Evolutionary conservation across 2,329 filamentous ascomycete species (phyloP), one percentile per base, ranked within the genome.

Genomic region (Penicillium sclerotiorum): DNA sequence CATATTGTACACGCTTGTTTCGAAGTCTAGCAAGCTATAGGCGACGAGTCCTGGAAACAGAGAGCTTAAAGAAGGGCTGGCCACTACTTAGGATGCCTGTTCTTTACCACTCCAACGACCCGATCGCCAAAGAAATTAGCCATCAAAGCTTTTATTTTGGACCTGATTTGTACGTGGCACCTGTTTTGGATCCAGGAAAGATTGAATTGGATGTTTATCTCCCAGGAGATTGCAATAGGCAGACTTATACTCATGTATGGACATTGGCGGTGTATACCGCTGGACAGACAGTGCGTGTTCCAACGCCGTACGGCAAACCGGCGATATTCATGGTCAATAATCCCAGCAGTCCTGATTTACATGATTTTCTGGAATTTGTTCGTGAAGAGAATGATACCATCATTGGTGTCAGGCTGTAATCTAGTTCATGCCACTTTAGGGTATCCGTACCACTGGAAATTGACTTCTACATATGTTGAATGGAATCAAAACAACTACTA

Each of bases 1-100:
- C 64, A 2, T 70, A 72, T 56, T 70, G 69, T 30, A 61, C 67
- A 1, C 61, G 68, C 12, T 55, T 72, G 55, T 71, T 67, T 55
- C 56, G 58, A 13, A 65, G 64, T 13, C 56, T 72, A 15, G 64
- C 56, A 1, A 56, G 61, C 8, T 72, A 71, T 49, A 56, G 68
- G 32, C 63, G 66, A 5, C 44, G 54, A 9, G 57, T 69, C 20
- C 48, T 71, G 45, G 56, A 61, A 23, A 59, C 59, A 12, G 59
- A 61, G 27, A 56, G 59, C 44, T 59, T 55, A 41, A 44, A 43
- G 1, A 23, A 45, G n/a, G 57, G 57, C 23, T 61, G 59, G 59
- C 57, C 60, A 20, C 47, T 62, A 44, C 41, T 61, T 11, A 46
- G 60, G 12, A 61, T 62, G 60, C 60, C 60, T 1, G 60, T 62